phyloP scores from a whole-genome alignment of 495 filamentous ascomycete species.

The Tuber microsphaerosporum region DNA sequence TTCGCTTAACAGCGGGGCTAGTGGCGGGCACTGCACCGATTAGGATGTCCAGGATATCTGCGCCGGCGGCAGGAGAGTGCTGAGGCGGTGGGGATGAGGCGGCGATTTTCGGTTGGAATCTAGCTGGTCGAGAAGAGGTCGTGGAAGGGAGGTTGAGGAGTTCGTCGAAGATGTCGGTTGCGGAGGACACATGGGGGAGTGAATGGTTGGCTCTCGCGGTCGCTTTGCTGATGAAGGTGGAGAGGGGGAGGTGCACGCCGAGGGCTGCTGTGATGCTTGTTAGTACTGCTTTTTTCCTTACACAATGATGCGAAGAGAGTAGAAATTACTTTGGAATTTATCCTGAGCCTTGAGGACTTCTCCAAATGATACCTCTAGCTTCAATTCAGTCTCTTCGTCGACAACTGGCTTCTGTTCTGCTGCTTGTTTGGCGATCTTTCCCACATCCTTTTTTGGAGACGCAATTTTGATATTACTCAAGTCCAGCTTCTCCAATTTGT shows the following conservation, averaged over 20 bases:
- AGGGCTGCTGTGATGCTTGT: constrained; percentile 46
- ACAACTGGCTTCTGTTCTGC: constrained; percentile 42
- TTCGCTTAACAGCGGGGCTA: constrained; percentile 35
- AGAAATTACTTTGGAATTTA: constrained; percentile 54
- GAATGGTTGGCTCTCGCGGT: constrained; percentile 77
- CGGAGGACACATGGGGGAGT: constrained; percentile 63
- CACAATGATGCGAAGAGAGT: background rate
- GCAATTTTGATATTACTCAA: constrained; percentile 89
- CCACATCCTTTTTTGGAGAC: constrained; percentile 46
- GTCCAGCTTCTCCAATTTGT: constrained; percentile 74
- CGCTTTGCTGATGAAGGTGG: constrained; percentile 78
- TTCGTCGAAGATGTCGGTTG: constrained; percentile 81
- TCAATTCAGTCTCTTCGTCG: constrained; percentile 50
- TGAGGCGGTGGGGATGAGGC: constrained; percentile 65
- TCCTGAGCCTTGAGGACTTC: constrained; percentile 72
- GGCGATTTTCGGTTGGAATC: constrained; percentile 31
- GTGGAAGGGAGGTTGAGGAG: constrained; percentile 60
- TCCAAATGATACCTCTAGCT: constrained; percentile 67
- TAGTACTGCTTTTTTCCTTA: background rate
- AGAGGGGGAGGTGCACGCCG: constrained; percentile 72
- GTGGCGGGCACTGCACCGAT: constrained; percentile 47
- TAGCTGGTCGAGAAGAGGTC: constrained; percentile 42
- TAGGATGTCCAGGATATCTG: constrained; percentile 74
- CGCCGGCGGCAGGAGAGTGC: constrained; percentile 43
- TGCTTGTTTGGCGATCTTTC: constrained; percentile 44